These are phyloP conservation scores for Crassisporium funariophilum DNA, from an alignment of 768 basidiomycete species.

Conservation along the genomic window DNA sequence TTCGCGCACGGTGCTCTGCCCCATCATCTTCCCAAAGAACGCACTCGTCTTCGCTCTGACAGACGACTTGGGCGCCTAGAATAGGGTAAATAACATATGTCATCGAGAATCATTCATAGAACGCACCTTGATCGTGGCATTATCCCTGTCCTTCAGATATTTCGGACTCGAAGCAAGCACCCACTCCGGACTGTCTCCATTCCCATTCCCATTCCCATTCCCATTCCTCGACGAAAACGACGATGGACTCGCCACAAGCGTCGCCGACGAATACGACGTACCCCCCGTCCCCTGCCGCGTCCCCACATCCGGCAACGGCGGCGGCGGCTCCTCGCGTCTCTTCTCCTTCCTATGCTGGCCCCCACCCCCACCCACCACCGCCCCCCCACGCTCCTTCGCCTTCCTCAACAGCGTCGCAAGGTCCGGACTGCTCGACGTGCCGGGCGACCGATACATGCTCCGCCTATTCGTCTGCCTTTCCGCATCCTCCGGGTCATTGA, in stretches of 20 bases:
- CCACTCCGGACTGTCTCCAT: constrained; percentile 42
- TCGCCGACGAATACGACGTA: constrained; percentile 16
- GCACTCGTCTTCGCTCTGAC: constrained; percentile 81
- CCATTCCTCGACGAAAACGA: constrained; percentile 32
- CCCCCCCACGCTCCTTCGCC: constrained; percentile 68
- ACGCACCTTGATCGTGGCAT: constrained; percentile 53
- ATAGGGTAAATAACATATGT: constrained; percentile 7
- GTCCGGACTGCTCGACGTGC: constrained; percentile 91
- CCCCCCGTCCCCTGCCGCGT: constrained; percentile 10
- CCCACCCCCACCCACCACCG: constrained; percentile 25
- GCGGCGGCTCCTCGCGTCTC: constrained; percentile 19
- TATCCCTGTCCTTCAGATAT: constrained; percentile 44
- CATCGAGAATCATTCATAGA: constrained; percentile 2
- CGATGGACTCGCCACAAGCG: constrained; percentile 19
- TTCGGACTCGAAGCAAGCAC: constrained; percentile 46
- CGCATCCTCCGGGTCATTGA: constrained; percentile 66
- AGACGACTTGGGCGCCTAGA: constrained; percentile 57
- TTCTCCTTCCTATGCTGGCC: constrained; percentile 19
- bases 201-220: too few relatives aligned
- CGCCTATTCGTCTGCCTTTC: constrained; percentile 77
- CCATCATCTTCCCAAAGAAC: constrained; percentile 79
- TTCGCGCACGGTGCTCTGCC: constrained; percentile 64
- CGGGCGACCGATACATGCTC: constrained; percentile 85
- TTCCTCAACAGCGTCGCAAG: constrained; percentile 85
- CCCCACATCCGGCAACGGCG: constrained; percentile 16